Evolutionary conservation across 2,329 filamentous ascomycete genomes (phyloP).

Genomic region (Fusarium hostae): DNA sequence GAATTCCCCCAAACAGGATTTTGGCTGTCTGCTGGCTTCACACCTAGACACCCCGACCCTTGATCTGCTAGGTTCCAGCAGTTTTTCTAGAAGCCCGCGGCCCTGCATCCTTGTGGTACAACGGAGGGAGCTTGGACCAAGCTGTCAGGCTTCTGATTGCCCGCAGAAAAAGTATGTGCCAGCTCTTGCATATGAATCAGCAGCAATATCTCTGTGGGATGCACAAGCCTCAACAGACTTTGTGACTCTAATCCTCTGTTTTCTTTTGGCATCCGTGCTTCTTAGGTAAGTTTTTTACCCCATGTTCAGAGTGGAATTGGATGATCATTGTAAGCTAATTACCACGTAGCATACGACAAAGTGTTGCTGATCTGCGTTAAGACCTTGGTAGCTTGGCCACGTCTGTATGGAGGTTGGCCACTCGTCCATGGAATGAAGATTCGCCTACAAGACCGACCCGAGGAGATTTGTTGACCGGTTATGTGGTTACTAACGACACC

Average conservation of each 20-base stretch:
- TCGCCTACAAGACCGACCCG: conserved; percentile 2
- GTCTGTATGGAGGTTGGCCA: not conserved
- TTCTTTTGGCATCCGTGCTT: conserved; percentile 9
- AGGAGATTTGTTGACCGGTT: conserved; percentile 12
- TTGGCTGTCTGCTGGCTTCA: conserved; percentile 23
- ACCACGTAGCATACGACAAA: conserved; percentile 13
- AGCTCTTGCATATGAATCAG: conserved; percentile 26
- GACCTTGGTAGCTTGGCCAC: conserved; percentile 8
- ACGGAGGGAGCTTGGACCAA: conserved; percentile 44
- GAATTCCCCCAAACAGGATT: conserved; percentile 41
- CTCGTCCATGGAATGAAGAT: conserved; percentile 14
- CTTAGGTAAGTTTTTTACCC: conserved; percentile 22
- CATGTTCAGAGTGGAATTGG: conserved; percentile 27
- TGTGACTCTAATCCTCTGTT: conserved; percentile 1
- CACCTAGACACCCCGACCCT: conserved; percentile 23
- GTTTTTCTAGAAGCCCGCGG: conserved; percentile 46
- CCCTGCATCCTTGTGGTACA: conserved; percentile 41
- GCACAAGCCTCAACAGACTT: conserved; percentile 1
- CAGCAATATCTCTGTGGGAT: not conserved
- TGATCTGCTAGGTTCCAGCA: conserved; percentile 39
- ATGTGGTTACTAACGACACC: conserved; percentile 11
- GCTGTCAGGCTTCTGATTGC: conserved; percentile 27
- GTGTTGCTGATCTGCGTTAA: conserved; percentile 14
- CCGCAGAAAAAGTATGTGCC: conserved; percentile 28
- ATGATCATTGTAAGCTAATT: conserved; percentile 15